Conservation (phyloP, 495 filamentous ascomycete genomes). For the Neurospora cerealis region DNA sequence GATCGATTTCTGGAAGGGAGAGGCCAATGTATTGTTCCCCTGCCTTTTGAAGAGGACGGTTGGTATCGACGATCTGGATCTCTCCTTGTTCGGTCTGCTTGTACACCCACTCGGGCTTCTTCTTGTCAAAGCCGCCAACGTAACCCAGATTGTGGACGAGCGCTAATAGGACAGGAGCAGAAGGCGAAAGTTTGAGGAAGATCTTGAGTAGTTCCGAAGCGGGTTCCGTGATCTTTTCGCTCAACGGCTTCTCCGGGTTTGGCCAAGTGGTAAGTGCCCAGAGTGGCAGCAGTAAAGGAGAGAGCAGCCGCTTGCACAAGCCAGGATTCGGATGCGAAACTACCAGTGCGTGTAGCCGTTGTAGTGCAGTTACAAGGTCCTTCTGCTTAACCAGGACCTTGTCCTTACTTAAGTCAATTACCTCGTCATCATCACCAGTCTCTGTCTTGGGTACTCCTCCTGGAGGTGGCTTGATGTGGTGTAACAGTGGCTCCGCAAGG, state of each 20-base stretch:
- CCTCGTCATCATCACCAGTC: slow-evolving; percentile 13
- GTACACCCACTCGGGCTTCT: slow-evolving; percentile 29
- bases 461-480: slow-evolving; percentile 47
- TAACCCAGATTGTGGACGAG: slow-evolving; percentile 35
- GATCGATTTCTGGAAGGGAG: slow-evolving; percentile 30
- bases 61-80: slow-evolving; percentile 21
- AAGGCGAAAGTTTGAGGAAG: slow-evolving; percentile 35
- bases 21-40: background rate
- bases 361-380: slow-evolving; percentile 40
- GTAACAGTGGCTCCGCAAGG: slow-evolving; percentile 56
- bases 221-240: slow-evolving; percentile 25
- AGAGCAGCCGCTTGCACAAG: slow-evolving; percentile 58
- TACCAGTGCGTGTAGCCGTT: slow-evolving; percentile 47
- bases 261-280: slow-evolving; percentile 58
- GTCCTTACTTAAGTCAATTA: slow-evolving; percentile 31
- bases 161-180: slow-evolving; percentile 27
- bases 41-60: background rate
- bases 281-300: slow-evolving; percentile 53
- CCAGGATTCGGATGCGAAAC: slow-evolving; percentile 63
- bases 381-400: slow-evolving; percentile 30
- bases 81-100: slow-evolving; percentile 12
- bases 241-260: slow-evolving; percentile 7
- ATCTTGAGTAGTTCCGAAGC: slow-evolving; percentile 35
- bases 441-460: slow-evolving; percentile 1
- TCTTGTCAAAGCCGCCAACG: slow-evolving; percentile 20